Base-by-base conservation (phyloP, 1,139 yeast genomes). In the Suhomyces atakaporum region DNA sequence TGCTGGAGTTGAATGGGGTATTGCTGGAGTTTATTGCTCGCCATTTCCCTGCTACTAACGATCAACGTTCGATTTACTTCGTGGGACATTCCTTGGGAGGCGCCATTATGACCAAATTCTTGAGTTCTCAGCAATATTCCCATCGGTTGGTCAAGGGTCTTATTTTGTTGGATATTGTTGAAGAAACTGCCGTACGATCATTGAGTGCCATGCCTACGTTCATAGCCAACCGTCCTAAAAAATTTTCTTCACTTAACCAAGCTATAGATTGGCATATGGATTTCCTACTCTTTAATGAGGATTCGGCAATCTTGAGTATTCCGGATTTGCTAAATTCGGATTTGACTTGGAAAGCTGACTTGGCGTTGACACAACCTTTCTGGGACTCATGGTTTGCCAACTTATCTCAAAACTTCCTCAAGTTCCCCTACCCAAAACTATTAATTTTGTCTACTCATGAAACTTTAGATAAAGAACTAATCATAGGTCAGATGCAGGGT, bases 401-500 rank as follows among this genome's bases (percentile, higher is more conserved):
- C 0, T 63, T 92, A n/a, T 87, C 96, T 0, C 57, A 66, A 3
- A 69, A 73, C 31, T 92, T 92, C 53, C 72, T 73, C 7, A 29
- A 50, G 48, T 13, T 60, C 73, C 35, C 62, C 57, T 73, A 84
- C 1, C 81, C 92, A 1, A 84, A 88, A 51, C 52, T 92, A 36
- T 69, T 92, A 30, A 72, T 92, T 1, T 62, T 92, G n/a, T 95
- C 97, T 0, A 95, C 96, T 3, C 86, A 90, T 40, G 97, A 92
- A 52, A 79, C 87, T 7, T 67, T 94, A 19, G 98, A 94, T 60
- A 88, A 84, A 45, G 76, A 77, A 29, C 66, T 92, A 27, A 88
- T 89, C 57, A 82, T 92, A 39, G 98, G 97, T 0, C 98, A 94
- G 61, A 92, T 92, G 98, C 97, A 90, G 62, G 94, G 95, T 0